phyloP scores from a whole-genome alignment of 768 basidiomycete species.

The Tephrocybe sp. region DNA sequence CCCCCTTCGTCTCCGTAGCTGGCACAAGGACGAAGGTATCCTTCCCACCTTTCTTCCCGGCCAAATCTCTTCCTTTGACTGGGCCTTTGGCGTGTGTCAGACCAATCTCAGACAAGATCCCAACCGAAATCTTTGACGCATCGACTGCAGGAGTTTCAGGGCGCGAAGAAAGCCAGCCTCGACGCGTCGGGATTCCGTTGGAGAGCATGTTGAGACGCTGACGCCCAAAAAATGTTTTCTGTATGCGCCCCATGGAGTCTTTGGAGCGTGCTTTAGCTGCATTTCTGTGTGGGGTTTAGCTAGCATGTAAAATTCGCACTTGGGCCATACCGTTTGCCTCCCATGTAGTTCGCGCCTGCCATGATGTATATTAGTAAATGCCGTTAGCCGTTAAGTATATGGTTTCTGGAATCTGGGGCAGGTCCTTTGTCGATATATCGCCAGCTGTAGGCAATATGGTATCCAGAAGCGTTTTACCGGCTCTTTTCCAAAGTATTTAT shows the following conservation, averaged over 20 bases:
- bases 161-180: neutral
- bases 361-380: conserved; percentile 28
- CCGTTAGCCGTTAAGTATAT: too few species aligned
- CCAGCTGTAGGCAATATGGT: too few species aligned
- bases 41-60: neutral
- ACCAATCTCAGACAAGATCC: conserved; percentile 20
- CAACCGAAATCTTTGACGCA: neutral
- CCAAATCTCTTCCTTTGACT: neutral
- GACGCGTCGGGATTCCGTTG: conserved; percentile 29
- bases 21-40: neutral
- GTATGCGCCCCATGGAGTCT: conserved; percentile 52
- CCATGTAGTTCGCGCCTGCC: conserved; percentile 77
- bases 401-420: too few species aligned
- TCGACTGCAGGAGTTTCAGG: neutral
- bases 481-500: too few species aligned
- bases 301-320: neutral
- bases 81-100: neutral
- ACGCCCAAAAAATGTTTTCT: conserved; percentile 62
- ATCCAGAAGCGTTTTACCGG: too few species aligned
- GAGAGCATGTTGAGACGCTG: conserved; percentile 56
- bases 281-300: conserved; percentile 40
- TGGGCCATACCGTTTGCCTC: conserved; percentile 56
- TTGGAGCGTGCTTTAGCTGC: conserved; percentile 55
- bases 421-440: too few species aligned
- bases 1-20: neutral